Percentiles rank a stretch among this genome's conserved stretches.
phyloP scores from a whole-genome alignment of 106 monocot species.

The Dactylorhiza incarnata region DNA sequence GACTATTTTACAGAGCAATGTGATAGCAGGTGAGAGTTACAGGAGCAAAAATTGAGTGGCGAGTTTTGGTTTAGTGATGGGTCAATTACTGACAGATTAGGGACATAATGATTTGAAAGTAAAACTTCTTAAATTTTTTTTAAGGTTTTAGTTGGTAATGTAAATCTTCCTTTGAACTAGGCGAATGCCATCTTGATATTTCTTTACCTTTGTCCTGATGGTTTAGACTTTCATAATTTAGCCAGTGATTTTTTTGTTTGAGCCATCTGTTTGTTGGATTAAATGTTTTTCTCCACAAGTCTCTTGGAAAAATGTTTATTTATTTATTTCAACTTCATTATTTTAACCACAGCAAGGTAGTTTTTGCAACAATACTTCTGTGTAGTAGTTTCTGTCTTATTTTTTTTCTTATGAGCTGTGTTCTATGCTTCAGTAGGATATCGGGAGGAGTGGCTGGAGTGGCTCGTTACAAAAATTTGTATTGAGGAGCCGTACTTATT shows the following conservation, averaged over 20 bases:
- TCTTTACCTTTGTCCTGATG: not conserved
- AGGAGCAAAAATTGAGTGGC: no score
- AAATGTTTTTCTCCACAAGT: not conserved
- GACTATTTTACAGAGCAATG: no score
- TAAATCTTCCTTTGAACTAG: not conserved
- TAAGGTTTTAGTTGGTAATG: no score
- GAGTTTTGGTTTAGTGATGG: no score
- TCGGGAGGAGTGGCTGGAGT: slow-evolving; percentile 66
- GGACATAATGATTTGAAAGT: no score
- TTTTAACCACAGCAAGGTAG: not conserved
- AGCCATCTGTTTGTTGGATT: not conserved
- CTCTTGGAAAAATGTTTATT: not conserved
- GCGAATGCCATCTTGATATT: not conserved
- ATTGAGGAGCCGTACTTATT: slow-evolving; percentile 52
- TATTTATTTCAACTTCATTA: not conserved
- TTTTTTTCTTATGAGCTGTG: not conserved
- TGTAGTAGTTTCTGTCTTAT: not conserved
- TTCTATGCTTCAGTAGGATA: slow-evolving; percentile 38
- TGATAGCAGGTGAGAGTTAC: no score
- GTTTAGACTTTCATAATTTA: not conserved
- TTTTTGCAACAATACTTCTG: not conserved
- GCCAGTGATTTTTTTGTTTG: not conserved
- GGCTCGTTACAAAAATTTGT: slow-evolving; percentile 64
- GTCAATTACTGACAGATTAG: no score
- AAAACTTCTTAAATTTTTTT: no score